phyloP scores from a whole-genome alignment of 2,329 filamentous ascomycete species.

The Calonectria crousiana region DNA sequence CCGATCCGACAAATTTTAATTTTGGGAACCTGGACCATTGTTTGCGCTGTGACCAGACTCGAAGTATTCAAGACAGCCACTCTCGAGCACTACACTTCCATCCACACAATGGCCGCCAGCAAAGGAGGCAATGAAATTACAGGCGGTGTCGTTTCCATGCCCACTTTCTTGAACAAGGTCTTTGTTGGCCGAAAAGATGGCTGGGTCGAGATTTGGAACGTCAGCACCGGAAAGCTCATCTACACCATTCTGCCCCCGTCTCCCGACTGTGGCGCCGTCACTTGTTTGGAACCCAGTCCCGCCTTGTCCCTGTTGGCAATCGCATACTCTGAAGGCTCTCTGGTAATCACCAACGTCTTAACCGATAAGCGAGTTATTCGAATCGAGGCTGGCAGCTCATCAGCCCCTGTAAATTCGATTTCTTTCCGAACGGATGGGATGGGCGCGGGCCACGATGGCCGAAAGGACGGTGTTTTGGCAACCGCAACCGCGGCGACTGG shows the following conservation, averaged over 20 bases:
- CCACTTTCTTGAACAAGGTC: constrained; percentile 96
- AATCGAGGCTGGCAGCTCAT: constrained; percentile 74
- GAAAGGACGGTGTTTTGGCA: constrained; percentile 91
- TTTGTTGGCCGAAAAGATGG: constrained; percentile 90
- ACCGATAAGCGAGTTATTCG: constrained; percentile 80
- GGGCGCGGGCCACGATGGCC: constrained; percentile 89
- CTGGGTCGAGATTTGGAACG: constrained; percentile 96
- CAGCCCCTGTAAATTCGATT: constrained; percentile 81
- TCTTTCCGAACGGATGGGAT: constrained; percentile 91
- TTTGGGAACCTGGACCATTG: constrained; percentile 93
- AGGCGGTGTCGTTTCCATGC: constrained; percentile 86
- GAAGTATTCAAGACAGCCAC: constrained; percentile 90
- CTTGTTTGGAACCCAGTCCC: constrained; percentile 85
- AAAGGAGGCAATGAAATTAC: constrained; percentile 77
- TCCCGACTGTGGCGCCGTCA: constrained; percentile 82
- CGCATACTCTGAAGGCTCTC: constrained; percentile 82
- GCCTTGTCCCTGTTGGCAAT: constrained; percentile 89
- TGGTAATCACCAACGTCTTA: constrained; percentile 86
- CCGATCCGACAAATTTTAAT: constrained; percentile 82
- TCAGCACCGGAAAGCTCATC: constrained; percentile 90
- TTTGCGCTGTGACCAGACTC: constrained; percentile 79
- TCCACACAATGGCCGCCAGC: constrained; percentile 70
- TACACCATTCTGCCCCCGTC: constrained; percentile 88
- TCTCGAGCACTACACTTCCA: constrained; percentile 90
- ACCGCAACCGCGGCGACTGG: constrained; percentile 84